phyloP scores from a whole-genome alignment of 2,329 filamentous ascomycete genomes.

The Aureobasidium sp. region DNA sequence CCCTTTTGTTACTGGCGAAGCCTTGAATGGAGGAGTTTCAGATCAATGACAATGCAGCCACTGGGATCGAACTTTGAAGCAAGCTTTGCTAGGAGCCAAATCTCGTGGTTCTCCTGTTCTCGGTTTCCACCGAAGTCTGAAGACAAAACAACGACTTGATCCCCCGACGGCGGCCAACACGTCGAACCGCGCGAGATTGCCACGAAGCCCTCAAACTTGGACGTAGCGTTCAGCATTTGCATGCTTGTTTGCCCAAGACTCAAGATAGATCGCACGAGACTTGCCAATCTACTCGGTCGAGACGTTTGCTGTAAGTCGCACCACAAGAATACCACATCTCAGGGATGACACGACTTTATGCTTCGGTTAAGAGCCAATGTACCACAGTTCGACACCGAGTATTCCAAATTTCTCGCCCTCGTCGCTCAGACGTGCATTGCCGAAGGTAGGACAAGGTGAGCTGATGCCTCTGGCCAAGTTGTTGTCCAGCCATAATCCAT shows the following conservation, averaged over 20 bases:
- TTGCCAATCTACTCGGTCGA: not conserved
- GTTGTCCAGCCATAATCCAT: slow-evolving; percentile 89
- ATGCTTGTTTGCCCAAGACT: not conserved
- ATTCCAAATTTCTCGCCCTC: slow-evolving; percentile 89
- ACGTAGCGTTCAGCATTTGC: not conserved
- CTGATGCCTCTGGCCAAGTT: slow-evolving; percentile 77
- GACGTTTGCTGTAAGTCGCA: not conserved
- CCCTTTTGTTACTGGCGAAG: too few species aligned
- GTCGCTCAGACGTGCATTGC: slow-evolving; percentile 88
- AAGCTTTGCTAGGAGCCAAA: not conserved
- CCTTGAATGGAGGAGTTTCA: not conserved
- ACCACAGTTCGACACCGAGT: slow-evolving; percentile 88
- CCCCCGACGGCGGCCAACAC: not conserved
- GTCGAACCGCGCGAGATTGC: not conserved
- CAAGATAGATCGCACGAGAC: not conserved
- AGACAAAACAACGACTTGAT: not conserved
- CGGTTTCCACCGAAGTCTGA: too few species aligned
- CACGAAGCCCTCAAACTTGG: not conserved
- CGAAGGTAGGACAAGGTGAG: slow-evolving; percentile 79
- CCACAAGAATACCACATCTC: not conserved
- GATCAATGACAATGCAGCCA: not conserved
- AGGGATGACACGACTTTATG: not conserved
- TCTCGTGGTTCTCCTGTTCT: not conserved
- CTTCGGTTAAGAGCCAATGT: slow-evolving; percentile 51
- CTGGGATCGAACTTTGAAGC: not conserved